phyloP scores from a whole-genome alignment of 768 basidiomycete species.

The Collybiopsis confluens region DNA sequence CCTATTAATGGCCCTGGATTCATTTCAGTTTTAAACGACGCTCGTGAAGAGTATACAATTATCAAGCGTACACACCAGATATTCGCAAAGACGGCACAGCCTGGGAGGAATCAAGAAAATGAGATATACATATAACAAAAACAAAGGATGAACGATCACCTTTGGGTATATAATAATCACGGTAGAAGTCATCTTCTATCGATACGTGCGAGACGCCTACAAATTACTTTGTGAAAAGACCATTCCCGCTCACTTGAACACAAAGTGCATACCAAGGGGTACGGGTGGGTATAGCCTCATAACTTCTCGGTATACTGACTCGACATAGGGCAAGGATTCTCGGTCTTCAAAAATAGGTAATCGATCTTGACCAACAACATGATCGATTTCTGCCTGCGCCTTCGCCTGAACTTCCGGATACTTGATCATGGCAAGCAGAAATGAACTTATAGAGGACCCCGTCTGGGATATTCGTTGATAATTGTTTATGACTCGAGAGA shows the following conservation, averaged over 20 bases:
- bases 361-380: slow-evolving; percentile 6
- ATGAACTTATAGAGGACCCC: slow-evolving; percentile 12
- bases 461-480: background rate
- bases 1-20: slow-evolving; percentile 6
- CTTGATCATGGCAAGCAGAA: slow-evolving; percentile 22
- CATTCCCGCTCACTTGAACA: too few species aligned
- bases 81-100: slow-evolving; percentile 17
- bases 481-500: background rate
- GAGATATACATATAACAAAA: background rate
- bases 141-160: background rate
- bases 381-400: slow-evolving; percentile 25
- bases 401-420: slow-evolving; percentile 17
- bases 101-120: background rate
- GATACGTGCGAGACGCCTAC: slow-evolving; percentile 16
- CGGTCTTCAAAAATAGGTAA: background rate
- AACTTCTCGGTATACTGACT: background rate
- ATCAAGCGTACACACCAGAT: slow-evolving; percentile 3
- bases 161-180: slow-evolving; percentile 21
- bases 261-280: background rate
- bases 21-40: background rate
- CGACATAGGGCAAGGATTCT: background rate
- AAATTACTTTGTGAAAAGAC: background rate
- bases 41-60: background rate
- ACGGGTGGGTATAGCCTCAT: background rate
- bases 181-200: slow-evolving; percentile 22